Base-by-base conservation (phyloP, 1,284 basidiomycete species). In the Fomitiporia mediterranea region DNA sequence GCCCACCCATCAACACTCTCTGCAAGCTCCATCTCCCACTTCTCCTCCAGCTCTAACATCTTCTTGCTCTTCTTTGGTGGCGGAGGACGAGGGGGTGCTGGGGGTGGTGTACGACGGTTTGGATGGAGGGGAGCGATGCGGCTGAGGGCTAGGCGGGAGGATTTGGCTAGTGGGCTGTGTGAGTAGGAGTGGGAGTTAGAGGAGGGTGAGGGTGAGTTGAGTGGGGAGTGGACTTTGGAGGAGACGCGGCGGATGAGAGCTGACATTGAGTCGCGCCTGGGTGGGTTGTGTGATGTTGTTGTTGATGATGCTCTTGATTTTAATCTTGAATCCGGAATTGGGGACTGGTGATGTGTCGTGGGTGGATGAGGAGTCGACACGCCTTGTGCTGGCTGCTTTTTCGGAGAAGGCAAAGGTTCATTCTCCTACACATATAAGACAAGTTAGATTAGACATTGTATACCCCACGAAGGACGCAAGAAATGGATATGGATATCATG, bases 1-100 rank as follows among this genome's bases (percentile, higher is more conserved):
- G 78, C 79, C 88, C 87, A 90, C 5, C 86, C 87, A 13, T 86
- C 85, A 6, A 86, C 72, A 43, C 73, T 81, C 59, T 90, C 88
- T 39, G 84, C 74, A 53, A 90, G 69, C 69, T 90, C 86, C 68
- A 86, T 80, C 66, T 89, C 86, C 79, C 89, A 89, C 64, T 75
- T 79, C 68, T 89, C 86, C 69, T 90, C 87, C 63, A 79, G 69
- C 64, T 84, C 80, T 21, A 86, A 68, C 69, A 86, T 80, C 68
- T 89, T 89, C 74, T 89, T 89, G 44, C 77, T 83, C 73, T 89
- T 89, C 70, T 84, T 81, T 50, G 76, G 76, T 42, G 78, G 81
- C 21, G 81, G 82, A 0, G 81, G 81, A 13, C 80, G 79, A 1
- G 84, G 86, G 0, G 75, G 79, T 0, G 84, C 83, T 0, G 81